Percentiles rank a stretch among this genome's conserved stretches.
Evolutionary conservation across 306 rosid species (phyloP).

Genomic region (Neltuma alba): DNA sequence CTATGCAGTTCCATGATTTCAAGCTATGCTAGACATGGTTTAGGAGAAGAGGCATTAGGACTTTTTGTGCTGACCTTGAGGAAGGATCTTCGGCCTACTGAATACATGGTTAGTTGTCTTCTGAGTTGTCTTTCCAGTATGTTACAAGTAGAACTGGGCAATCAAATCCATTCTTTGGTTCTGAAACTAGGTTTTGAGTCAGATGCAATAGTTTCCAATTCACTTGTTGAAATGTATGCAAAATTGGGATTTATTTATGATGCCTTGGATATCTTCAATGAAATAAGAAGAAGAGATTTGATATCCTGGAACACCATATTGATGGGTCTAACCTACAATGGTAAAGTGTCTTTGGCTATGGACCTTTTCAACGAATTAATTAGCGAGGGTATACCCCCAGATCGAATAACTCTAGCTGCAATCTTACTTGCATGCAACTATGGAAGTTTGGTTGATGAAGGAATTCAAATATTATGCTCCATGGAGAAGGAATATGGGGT

Average conservation of each 20-base stretch:
- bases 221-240: conserved; percentile 73
- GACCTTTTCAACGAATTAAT: conserved; percentile 47
- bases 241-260: conserved; percentile 62
- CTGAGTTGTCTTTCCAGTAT: conserved; percentile 59
- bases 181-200: conserved; percentile 67
- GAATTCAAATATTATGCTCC: conserved; percentile 53
- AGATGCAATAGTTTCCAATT: conserved; percentile 66
- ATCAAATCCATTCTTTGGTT: conserved; percentile 72
- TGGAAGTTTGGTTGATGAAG: conserved; percentile 68
- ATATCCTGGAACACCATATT: conserved; percentile 81
- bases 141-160: conserved; percentile 57
- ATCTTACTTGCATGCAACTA: conserved; percentile 74
- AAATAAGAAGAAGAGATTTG: conserved; percentile 61
- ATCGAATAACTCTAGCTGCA: conserved; percentile 68
- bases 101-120: conserved; percentile 68
- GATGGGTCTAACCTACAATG: conserved; percentile 67
- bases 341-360: conserved; percentile 51
- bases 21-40: conserved; percentile 62
- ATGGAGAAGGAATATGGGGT: conserved; percentile 72
- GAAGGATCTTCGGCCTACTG: conserved; percentile 73
- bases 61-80: conserved; percentile 65
- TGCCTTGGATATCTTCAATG: conserved; percentile 59
- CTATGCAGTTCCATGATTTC: conserved; percentile 81
- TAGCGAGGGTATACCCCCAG: conserved; percentile 49
- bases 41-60: conserved; percentile 53